These are phyloP conservation scores for Xylaria sp. DNA, from an alignment of 2,329 filamentous ascomycete genomes.

Conservation along the genomic window DNA sequence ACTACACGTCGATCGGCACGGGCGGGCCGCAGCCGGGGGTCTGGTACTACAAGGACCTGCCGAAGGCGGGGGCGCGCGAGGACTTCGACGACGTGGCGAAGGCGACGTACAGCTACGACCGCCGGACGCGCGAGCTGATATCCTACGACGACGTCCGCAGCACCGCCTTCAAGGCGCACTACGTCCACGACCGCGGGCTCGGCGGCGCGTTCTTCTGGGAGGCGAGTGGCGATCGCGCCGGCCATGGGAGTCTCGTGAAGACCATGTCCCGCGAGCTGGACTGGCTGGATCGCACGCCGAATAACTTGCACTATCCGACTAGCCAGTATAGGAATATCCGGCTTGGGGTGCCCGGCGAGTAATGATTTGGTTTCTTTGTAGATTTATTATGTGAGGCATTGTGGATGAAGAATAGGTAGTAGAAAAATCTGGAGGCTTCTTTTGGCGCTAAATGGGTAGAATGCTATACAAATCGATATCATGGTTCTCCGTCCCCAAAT, in stretches of 20 bases:
- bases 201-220: conserved; percentile 91
- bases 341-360: conserved; percentile 49
- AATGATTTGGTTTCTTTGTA: not conserved
- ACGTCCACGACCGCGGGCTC: conserved; percentile 68
- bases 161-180: conserved; percentile 69
- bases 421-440: conserved; percentile 6
- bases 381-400: conserved; percentile 7
- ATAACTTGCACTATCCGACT: conserved; percentile 65
- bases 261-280: conserved; percentile 61
- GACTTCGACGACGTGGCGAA: conserved; percentile 66
- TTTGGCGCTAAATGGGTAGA: conserved; percentile 6
- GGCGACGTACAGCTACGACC: conserved; percentile 79
- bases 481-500: not conserved
- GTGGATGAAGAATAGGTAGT: not conserved
- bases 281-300: conserved; percentile 60
- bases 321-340: conserved; percentile 70
- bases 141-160: conserved; percentile 74
- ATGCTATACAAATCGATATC: conserved; percentile 9
- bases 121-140: conserved; percentile 68
- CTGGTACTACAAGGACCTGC: conserved; percentile 75
- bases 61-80: conserved; percentile 67
- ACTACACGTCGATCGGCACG: conserved; percentile 71
- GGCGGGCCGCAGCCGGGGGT: conserved; percentile 68
- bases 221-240: conserved; percentile 71
- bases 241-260: conserved; percentile 67